These are phyloP conservation scores for Boeremia exigua DNA, from an alignment of 2,329 filamentous ascomycete genomes.

Conservation along the genomic window DNA sequence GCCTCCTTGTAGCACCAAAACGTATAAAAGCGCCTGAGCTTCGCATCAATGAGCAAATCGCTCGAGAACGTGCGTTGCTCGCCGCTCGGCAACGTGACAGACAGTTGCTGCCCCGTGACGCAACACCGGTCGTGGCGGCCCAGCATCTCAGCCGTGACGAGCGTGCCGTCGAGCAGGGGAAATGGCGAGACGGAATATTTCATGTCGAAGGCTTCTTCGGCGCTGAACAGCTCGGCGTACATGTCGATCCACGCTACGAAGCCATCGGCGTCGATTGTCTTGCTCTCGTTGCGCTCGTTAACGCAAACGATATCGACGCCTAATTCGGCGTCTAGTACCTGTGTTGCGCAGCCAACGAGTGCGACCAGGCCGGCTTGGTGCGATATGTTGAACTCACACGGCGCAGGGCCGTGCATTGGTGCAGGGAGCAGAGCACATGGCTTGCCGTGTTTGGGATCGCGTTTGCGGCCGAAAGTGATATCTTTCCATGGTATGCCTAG, in stretches of 20 bases:
- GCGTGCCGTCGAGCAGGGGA: conserved; percentile 50
- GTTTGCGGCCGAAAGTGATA: conserved; percentile 63
- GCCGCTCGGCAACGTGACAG: conserved; percentile 45
- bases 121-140: conserved; percentile 54
- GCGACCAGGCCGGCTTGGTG: conserved; percentile 79
- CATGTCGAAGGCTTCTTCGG: conserved; percentile 67
- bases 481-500: conserved; percentile 66
- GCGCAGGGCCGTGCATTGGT: conserved; percentile 30
- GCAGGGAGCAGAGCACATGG: conserved; percentile 54
- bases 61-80: conserved; percentile 48
- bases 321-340: conserved; percentile 55
- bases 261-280: conserved; percentile 64
- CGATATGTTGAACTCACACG: conserved; percentile 75
- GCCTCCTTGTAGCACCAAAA: conserved; percentile 82
- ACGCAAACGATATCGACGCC: conserved; percentile 81
- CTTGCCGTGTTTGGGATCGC: conserved; percentile 58
- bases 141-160: conserved; percentile 48
- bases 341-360: conserved; percentile 58
- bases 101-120: conserved; percentile 47
- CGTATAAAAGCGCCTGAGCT: conserved; percentile 74
- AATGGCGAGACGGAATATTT: conserved; percentile 59
- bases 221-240: conserved; percentile 72
- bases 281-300: conserved; percentile 70
- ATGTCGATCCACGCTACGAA: conserved; percentile 74
- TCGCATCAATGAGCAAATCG: conserved; percentile 62